Evolutionary conservation across 768 basidiomycete species (phyloP).

Genomic region (Suillus plorans): DNA sequence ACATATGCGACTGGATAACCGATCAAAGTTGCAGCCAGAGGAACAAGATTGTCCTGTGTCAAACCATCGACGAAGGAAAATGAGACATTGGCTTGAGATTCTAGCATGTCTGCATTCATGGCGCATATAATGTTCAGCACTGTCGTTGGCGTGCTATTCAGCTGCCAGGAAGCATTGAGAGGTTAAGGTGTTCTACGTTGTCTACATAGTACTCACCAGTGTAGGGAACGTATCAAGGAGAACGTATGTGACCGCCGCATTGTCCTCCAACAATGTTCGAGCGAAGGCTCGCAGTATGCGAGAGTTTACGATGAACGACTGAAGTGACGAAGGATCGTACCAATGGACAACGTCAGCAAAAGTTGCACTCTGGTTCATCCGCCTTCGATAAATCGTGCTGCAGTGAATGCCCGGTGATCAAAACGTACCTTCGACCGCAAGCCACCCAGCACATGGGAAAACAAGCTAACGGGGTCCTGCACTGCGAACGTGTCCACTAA

Average conservation of each 20-base stretch:
- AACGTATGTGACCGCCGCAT: conserved; percentile 19
- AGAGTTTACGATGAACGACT: conserved; percentile 57
- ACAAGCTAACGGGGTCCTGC: conserved; percentile 31
- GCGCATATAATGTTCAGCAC: conserved; percentile 16
- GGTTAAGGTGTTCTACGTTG: background rate
- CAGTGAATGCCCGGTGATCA: background rate
- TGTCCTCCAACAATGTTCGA: conserved; percentile 10
- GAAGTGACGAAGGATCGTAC: conserved; percentile 44
- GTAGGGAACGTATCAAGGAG: conserved; percentile 15
- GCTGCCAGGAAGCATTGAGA: conserved; percentile 15
- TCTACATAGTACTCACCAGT: conserved; percentile 17
- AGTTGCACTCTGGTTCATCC: conserved; percentile 13
- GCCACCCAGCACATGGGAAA: conserved; percentile 33
- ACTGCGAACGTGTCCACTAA: conserved; percentile 49
- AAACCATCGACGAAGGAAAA: conserved; percentile 30
- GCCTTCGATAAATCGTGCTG: background rate
- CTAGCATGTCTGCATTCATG: conserved; percentile 8
- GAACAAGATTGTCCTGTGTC: conserved; percentile 35
- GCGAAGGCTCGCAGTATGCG: conserved; percentile 17
- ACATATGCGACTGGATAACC: conserved; percentile 62
- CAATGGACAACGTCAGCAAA: conserved; percentile 47
- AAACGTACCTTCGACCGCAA: conserved; percentile 42
- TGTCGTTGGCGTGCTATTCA: conserved; percentile 9
- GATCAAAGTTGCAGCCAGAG: conserved; percentile 58
- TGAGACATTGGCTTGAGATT: conserved; percentile 16